Base-by-base conservation (phyloP, 2,329 filamentous ascomycete species). In the Fusarium sp. region DNA sequence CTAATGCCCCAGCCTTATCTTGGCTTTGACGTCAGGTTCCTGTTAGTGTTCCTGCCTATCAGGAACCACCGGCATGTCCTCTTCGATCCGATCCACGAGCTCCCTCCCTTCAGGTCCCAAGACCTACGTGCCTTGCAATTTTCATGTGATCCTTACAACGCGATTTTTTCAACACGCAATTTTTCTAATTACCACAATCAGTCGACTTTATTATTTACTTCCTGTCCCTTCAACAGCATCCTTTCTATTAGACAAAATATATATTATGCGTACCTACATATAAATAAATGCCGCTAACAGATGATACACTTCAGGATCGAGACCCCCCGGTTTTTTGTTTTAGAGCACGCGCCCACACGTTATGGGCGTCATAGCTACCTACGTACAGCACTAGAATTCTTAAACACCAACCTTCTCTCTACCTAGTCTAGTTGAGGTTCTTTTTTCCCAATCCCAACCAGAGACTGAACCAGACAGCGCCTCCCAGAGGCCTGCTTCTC, bases 11-110 rank as follows among this genome's bases (percentile, higher is more conserved):
- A 57, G 56, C 46, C 54, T 54, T 57, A 59, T 46, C 56, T 71
- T 58, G 57, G 40, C 53, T 62, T 75, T 74, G 70, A 75, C 73
- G 72, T 73, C 70, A 73, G 65, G 67, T 65, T 45, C 70, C 67
- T 75, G 63, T 69, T 66, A 72, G 75, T 74, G 67, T 67, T 47
- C 70, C 67, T 75, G 67, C 70, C 70, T 73, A 75, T 74, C 70
- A 75, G 73, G 72, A 40, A 74, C 72, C 8, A 20, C 52, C 44
- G 41, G 59, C 57, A 72, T 74, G 70, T 70, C 65, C 61, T 63
- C 20, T 32, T 47, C 24, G 30, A 57, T 37, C 25, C 29, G 30
- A 34, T 52, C 18, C 42, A 46, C 45, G 52, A 57, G 46, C 47
- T 46, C 32, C 32, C 40, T 48, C 7, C 25, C 25, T 29, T 47